Evolutionary conservation across 441 rosid genomes (phyloP).

Genomic region (Pelargonium myrrhifolium): DNA sequence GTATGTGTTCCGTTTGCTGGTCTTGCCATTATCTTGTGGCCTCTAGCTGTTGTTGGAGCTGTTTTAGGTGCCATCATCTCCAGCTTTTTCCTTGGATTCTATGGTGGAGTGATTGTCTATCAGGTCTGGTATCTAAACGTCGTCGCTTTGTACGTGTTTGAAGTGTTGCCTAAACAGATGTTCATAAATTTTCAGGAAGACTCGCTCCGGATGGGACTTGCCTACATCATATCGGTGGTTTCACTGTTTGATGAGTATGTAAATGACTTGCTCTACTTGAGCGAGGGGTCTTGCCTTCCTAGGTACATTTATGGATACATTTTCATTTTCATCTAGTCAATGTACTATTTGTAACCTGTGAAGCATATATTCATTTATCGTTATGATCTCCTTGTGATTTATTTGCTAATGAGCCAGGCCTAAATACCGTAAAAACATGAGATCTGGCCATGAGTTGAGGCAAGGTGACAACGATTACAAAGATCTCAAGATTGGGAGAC

Average conservation of each 20-base stretch:
- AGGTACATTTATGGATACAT: constrained; percentile 34
- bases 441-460: constrained; percentile 24
- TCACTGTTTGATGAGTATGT: constrained; percentile 75
- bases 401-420: constrained; percentile 53
- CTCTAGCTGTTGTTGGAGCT: constrained; percentile 67
- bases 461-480: constrained; percentile 26
- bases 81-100: constrained; percentile 64
- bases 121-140: constrained; percentile 48
- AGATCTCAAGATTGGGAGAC: constrained; percentile 36
- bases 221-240: constrained; percentile 53
- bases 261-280: constrained; percentile 70
- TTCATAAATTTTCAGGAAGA: constrained; percentile 50
- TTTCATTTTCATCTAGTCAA: neutral
- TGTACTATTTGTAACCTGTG: too few species aligned
- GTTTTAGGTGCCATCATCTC: constrained; percentile 47
- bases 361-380: neutral
- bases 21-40: constrained; percentile 76
- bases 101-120: constrained; percentile 63
- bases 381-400: neutral
- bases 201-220: constrained; percentile 57
- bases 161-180: constrained; percentile 19
- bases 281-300: constrained; percentile 73
- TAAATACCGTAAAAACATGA: constrained; percentile 41
- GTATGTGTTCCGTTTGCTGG: constrained; percentile 91
- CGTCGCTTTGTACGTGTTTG: constrained; percentile 2